Percentiles rank a stretch among this genome's conserved stretches.
Evolutionary conservation across 164 flowering plant species (phyloP).

Genomic region (Umbilicus rupestris): DNA sequence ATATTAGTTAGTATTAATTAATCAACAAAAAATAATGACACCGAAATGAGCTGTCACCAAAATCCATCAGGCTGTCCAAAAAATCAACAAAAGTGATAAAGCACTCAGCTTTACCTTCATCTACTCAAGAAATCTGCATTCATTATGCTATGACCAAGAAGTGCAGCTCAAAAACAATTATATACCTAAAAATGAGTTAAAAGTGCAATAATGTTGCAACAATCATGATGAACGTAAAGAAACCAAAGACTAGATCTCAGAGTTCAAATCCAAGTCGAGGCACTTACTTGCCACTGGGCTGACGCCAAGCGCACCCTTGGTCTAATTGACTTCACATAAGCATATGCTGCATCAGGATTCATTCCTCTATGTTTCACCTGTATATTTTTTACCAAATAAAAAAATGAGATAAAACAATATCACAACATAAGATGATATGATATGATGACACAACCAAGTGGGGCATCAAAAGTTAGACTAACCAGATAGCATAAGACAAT

Average conservation of each 20-base stretch:
- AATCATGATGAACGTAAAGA: not conserved
- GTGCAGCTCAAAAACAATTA: not conserved
- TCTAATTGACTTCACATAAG: constrained; percentile 54
- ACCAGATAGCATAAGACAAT: constrained; percentile 87
- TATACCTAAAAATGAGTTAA: not conserved
- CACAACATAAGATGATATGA: not conserved
- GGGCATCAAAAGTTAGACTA: constrained; percentile 5
- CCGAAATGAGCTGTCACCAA: not conserved
- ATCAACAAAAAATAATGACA: not conserved
- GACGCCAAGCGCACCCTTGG: constrained; percentile 83
- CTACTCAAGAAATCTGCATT: not conserved
- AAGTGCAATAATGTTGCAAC: constrained; percentile 1
- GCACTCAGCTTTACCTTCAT: not conserved
- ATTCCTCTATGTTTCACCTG: constrained; percentile 74
- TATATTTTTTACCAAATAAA: not conserved
- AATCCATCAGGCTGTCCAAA: not conserved
- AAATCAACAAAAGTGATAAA: not conserved
- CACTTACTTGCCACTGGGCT: constrained; percentile 75
- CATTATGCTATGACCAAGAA: not conserved
- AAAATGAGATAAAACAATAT: not conserved
- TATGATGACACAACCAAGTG: not conserved
- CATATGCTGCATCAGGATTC: constrained; percentile 66
- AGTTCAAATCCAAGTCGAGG: not conserved
- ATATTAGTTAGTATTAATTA: not conserved
- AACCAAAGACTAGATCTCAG: not conserved